phyloP scores from a whole-genome alignment of 768 basidiomycete species.

The Phylloporus sp. region DNA sequence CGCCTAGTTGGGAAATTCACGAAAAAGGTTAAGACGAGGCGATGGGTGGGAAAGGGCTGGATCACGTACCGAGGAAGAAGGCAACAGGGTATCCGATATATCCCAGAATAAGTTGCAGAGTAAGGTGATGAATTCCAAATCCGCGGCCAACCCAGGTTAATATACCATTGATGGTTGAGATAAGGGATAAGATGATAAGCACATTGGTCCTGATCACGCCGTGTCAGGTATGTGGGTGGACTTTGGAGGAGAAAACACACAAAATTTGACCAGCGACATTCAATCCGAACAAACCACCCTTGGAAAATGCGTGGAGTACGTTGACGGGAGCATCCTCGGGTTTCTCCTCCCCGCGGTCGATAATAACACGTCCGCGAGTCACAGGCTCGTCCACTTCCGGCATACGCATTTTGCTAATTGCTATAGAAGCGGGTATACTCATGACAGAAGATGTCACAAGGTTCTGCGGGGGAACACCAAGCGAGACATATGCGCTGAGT shows the following conservation, averaged over 20 bases:
- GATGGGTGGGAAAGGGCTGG: too few species aligned
- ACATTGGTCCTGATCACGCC: constrained; percentile 61
- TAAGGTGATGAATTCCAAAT: constrained; percentile 78
- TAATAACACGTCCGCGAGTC: constrained; percentile 74
- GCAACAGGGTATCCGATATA: constrained; percentile 88
- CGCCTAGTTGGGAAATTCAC: constrained; percentile 38
- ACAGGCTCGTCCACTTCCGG: constrained; percentile 85
- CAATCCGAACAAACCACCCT: constrained; percentile 81
- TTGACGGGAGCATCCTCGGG: constrained; percentile 61
- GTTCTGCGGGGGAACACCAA: constrained; percentile 77
- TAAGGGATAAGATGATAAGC: constrained; percentile 77
- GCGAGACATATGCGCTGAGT: constrained; percentile 73
- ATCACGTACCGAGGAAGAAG: constrained; percentile 56
- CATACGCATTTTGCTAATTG: constrained; percentile 83
- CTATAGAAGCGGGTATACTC: constrained; percentile 93
- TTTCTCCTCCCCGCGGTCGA: constrained; percentile 69
- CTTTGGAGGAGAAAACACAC: constrained; percentile 36
- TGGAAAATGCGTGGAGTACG: constrained; percentile 83
- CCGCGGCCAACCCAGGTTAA: constrained; percentile 87
- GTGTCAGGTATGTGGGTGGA: constrained; percentile 6
- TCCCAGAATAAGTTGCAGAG: constrained; percentile 78
- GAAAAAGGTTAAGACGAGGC: constrained; percentile 1
- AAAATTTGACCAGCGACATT: constrained; percentile 85
- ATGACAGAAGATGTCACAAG: constrained; percentile 87
- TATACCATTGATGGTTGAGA: constrained; percentile 78